These are phyloP conservation scores for Stereocaulon alpinum DNA, from an alignment of 495 filamentous ascomycete genomes.

Conservation along the genomic window DNA sequence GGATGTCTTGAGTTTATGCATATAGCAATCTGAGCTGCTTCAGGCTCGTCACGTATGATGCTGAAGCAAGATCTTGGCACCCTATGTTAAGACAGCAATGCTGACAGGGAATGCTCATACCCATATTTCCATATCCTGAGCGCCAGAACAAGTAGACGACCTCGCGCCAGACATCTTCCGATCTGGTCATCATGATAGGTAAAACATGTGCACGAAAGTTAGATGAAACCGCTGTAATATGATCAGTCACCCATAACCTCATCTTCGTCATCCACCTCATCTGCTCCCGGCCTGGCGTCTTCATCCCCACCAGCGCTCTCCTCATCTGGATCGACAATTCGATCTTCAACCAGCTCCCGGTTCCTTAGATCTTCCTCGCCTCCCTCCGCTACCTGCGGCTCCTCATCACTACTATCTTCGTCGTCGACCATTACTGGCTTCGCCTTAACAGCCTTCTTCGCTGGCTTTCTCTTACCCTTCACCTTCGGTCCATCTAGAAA, in stretches of 20 bases:
- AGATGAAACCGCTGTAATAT: not conserved
- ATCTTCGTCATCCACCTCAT: slow-evolving; percentile 44
- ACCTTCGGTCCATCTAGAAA: slow-evolving; percentile 56
- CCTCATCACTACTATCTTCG: slow-evolving; percentile 38
- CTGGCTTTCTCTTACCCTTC: slow-evolving; percentile 33
- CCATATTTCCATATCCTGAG: no score
- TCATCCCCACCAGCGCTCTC: slow-evolving; percentile 35
- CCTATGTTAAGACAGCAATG: not conserved
- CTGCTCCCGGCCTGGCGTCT: slow-evolving; percentile 13
- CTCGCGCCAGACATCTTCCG: not conserved
- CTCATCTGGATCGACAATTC: slow-evolving; percentile 40
- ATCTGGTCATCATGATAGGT: not conserved
- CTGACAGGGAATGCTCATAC: not conserved
- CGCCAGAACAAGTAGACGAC: no score
- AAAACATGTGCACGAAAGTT: not conserved
- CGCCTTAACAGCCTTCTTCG: slow-evolving; percentile 30
- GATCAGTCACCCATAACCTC: slow-evolving; percentile 59
- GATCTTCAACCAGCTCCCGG: slow-evolving; percentile 48
- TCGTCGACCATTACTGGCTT: slow-evolving; percentile 36
- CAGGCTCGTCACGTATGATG: no score
- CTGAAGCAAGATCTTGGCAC: no score
- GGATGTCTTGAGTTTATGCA: no score
- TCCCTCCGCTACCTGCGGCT: slow-evolving; percentile 41
- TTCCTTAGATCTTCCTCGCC: slow-evolving; percentile 52
- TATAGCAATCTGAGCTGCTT: no score